Percentiles rank a stretch among this genome's conserved stretches.
Evolutionary conservation across 1,284 basidiomycete species (phyloP).

Genomic region (Anthracocystis setariae): DNA sequence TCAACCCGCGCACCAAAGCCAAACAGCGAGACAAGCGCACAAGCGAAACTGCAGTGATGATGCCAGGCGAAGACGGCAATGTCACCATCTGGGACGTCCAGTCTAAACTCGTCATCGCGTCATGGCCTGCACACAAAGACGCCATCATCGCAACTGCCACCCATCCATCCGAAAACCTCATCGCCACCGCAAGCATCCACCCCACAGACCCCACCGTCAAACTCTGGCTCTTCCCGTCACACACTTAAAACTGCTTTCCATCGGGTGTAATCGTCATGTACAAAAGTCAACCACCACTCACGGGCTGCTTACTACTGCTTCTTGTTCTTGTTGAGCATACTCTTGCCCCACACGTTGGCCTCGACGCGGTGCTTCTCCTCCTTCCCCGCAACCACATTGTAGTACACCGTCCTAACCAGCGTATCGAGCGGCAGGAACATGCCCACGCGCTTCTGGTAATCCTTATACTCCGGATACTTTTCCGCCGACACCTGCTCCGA

Average conservation of each 20-base stretch:
- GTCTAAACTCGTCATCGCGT: conserved; percentile 78
- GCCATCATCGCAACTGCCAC: conserved; percentile 36
- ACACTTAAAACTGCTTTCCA: not conserved
- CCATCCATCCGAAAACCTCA: conserved; percentile 50
- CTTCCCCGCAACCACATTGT: conserved; percentile 44
- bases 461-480: conserved; percentile 82
- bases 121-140: conserved; percentile 80
- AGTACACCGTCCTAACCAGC: conserved; percentile 65
- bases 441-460: conserved; percentile 81
- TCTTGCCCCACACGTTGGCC: conserved; percentile 57
- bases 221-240: conserved; percentile 36
- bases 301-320: conserved; percentile 30
- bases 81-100: conserved; percentile 92
- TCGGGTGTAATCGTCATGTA: not conserved
- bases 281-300: no score
- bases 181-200: conserved; percentile 57
- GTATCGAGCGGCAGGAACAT: conserved; percentile 79
- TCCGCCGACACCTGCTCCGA: conserved; percentile 80
- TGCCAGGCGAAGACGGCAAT: conserved; percentile 89
- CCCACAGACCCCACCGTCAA: conserved; percentile 46
- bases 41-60: conserved; percentile 71
- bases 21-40: not conserved
- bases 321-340: conserved; percentile 34
- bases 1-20: not conserved
- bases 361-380: conserved; percentile 40